phyloP scores from a whole-genome alignment of 108 stramenopile genomes.

The Fragilariopsis cylindrus region DNA sequence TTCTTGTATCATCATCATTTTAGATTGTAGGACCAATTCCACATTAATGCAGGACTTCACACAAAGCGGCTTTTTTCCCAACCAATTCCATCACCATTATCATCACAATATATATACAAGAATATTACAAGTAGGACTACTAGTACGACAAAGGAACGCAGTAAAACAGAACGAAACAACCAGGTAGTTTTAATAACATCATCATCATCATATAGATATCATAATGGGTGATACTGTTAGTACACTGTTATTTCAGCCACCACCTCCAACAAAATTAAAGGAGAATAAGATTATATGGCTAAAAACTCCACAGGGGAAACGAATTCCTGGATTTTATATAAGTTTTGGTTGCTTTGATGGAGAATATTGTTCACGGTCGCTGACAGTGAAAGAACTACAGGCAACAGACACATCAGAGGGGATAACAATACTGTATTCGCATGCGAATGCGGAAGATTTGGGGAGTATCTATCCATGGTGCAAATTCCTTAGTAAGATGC shows the following conservation, averaged over 20 bases:
- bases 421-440: constrained; percentile 88
- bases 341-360: constrained; percentile 51
- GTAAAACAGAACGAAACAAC: too few species aligned
- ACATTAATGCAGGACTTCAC: too few species aligned
- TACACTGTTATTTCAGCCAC: constrained; percentile 88
- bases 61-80: too few species aligned
- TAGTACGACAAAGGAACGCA: too few species aligned
- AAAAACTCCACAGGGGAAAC: constrained; percentile 66
- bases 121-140: too few species aligned
- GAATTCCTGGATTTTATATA: constrained; percentile 87
- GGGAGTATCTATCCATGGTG: constrained; percentile 92
- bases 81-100: too few species aligned
- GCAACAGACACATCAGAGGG: constrained; percentile 38
- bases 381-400: constrained; percentile 48
- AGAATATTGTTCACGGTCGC: constrained; percentile 42
- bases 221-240: constrained; percentile 88
- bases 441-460: constrained; percentile 95
- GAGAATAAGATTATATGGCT: constrained; percentile 91
- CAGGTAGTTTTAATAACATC: too few species aligned
- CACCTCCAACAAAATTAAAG: constrained; percentile 86
- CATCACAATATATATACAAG: too few species aligned
- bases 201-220: too few species aligned
- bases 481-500: constrained; percentile 87
- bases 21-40: too few species aligned
- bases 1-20: too few species aligned